A percentile compares a stretch with the other conserved stretches of the same genome.
These are phyloP conservation scores for Ceratocystiopsis sp. DNA, from an alignment of 2,329 filamentous ascomycete species.

Conservation along the genomic window DNA sequence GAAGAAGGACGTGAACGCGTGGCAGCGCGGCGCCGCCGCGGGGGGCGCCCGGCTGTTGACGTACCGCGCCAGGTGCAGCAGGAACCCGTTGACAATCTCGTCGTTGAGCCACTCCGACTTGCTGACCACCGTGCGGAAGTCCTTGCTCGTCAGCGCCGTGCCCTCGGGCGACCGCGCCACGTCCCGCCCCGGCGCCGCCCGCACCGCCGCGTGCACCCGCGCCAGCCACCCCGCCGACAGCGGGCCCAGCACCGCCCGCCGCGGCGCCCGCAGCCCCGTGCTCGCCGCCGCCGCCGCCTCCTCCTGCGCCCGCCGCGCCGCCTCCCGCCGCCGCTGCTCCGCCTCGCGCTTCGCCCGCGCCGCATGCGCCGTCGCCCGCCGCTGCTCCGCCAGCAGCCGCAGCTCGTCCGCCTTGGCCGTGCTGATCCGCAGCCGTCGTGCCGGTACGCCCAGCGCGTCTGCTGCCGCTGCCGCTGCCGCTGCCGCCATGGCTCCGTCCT, in stretches of 20 bases:
- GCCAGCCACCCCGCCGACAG: constrained; percentile 22
- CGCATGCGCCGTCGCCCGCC: constrained; percentile 9
- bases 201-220: constrained; percentile 19
- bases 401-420: constrained; percentile 13
- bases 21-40: constrained; percentile 36
- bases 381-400: constrained; percentile 7
- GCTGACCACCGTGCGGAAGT: constrained; percentile 46
- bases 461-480: no score
- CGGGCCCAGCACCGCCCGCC: constrained; percentile 11
- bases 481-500: no score
- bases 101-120: constrained; percentile 56
- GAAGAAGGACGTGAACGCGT: constrained; percentile 50
- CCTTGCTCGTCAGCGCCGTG: constrained; percentile 33
- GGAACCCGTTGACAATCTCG: constrained; percentile 52
- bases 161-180: constrained; percentile 32
- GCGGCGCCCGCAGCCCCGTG: constrained; percentile 14
- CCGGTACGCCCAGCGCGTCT: no score
- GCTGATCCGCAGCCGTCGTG: constrained; percentile 11
- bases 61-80: constrained; percentile 41
- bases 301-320: constrained; percentile 10
- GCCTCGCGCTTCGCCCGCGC: constrained; percentile 10
- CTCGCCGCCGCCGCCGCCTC: constrained; percentile 9
- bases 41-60: constrained; percentile 35
- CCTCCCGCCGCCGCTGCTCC: constrained; percentile 9
- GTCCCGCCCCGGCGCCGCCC: constrained; percentile 16